Evolutionary conservation across 2,329 filamentous ascomycete genomes (phyloP), one percentile per base, ranked within the genome.

Genomic region (Hyphodiscus sp.): DNA sequence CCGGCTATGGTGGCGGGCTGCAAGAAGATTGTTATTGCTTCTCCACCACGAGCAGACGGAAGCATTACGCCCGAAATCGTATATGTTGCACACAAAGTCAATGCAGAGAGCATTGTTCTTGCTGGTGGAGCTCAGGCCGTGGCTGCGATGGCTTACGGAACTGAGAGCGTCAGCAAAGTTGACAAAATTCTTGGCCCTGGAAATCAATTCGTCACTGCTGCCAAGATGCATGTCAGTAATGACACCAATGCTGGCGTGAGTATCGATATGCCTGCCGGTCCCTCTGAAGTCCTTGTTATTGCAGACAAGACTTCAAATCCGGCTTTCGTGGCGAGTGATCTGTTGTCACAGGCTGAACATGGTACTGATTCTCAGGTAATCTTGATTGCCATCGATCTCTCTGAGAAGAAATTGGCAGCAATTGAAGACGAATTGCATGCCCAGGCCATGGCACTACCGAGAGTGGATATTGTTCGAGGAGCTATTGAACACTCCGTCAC

Each of bases 161-260:
- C 94, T 0, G 87, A 96, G 72, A 92, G 85, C 63, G 83, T 99
- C 49, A 89, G 78, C 70, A 99, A 99, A 76, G 94, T 99, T 8
- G 94, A 99, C 78, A 99, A 99, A 81, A 96, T 99, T 63, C 82
- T 97, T 13, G 94, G 94, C 0, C 94, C 94, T 2, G 94, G 94
- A 38, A 99, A 99, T 73, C 94, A 97, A 71, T 99, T 97, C 68
- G 94, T 99, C 42, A 99, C 94, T 0, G 94, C 94, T 0, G 94
- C 89, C 50, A 99, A 99, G 81, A 99, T 99, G 94, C 80, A 91
- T 64, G 94, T 99, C 44, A 89, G 87, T 71, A 99, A 99, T 71
- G 94, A 99, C 69, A 97, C 94, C 45, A 95, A 91, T 56, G 94
- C 94, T 13, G 88, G 89, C 20, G 91, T 96, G 42, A 86, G 90